Percentiles rank a stretch among this genome's conserved stretches.
These are phyloP conservation scores for Oxytropis ochrocephala DNA, from an alignment of 306 rosid genomes.

Conservation along the genomic window DNA sequence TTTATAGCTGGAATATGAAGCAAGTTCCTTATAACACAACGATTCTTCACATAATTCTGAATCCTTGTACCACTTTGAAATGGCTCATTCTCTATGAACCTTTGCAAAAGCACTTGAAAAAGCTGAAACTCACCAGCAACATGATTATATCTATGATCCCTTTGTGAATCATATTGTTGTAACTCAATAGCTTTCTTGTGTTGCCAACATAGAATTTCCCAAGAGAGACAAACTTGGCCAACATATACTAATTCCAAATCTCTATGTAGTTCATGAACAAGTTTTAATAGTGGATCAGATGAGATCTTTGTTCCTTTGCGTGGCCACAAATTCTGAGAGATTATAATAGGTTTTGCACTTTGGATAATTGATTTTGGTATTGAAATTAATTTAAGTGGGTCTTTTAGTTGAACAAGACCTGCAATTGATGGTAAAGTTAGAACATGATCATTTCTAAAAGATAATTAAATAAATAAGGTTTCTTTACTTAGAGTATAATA, in stretches of 20 bases:
- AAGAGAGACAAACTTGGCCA: slow-evolving; percentile 89
- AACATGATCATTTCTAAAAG: not conserved
- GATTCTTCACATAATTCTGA: slow-evolving; percentile 58
- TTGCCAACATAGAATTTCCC: slow-evolving; percentile 94
- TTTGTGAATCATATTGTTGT: slow-evolving; percentile 35
- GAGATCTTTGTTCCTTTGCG: slow-evolving; percentile 36
- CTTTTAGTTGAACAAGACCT: slow-evolving; percentile 76
- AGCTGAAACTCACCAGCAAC: slow-evolving; percentile 81
- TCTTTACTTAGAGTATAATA: slow-evolving; percentile 33
- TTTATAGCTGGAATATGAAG: slow-evolving; percentile 71
- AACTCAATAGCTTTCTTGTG: slow-evolving; percentile 59
- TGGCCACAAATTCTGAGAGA: slow-evolving; percentile 49
- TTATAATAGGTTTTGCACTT: slow-evolving; percentile 32
- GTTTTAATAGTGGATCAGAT: slow-evolving; percentile 42
- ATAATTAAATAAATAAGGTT: slow-evolving; percentile 4
- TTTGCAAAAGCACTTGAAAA: slow-evolving; percentile 66
- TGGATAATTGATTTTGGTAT: slow-evolving; percentile 32
- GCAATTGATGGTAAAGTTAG: slow-evolving; percentile 16
- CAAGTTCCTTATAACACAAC: slow-evolving; percentile 58
- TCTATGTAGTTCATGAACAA: slow-evolving; percentile 51
- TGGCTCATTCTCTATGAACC: slow-evolving; percentile 76
- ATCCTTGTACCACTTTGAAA: slow-evolving; percentile 83
- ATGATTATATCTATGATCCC: slow-evolving; percentile 36
- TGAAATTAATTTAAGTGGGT: slow-evolving; percentile 38
- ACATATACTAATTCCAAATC: slow-evolving; percentile 87